These are phyloP conservation scores for Boletellus ananas DNA, from an alignment of 768 basidiomycete genomes.

Conservation along the genomic window DNA sequence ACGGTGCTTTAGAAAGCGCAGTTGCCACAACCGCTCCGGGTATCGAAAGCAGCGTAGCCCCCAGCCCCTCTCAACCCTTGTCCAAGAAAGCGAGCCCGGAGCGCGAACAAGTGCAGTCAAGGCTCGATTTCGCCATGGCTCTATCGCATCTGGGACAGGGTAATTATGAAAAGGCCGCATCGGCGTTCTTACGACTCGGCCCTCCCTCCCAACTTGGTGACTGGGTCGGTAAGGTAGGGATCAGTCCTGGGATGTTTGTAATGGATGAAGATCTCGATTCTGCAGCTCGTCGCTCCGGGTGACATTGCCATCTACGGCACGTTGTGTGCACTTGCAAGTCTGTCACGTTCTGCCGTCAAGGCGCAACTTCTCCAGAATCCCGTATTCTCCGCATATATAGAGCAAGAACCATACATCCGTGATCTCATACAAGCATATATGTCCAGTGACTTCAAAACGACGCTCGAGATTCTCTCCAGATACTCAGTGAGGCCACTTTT, in stretches of 20 bases:
- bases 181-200: slow-evolving; percentile 65
- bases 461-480: slow-evolving; percentile 67
- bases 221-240: slow-evolving; percentile 68
- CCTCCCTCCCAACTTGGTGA: slow-evolving; percentile 63
- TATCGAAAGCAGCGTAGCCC: slow-evolving; percentile 14
- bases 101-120: slow-evolving; percentile 66
- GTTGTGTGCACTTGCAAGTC: slow-evolving; percentile 76
- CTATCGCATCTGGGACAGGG: slow-evolving; percentile 69
- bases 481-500: slow-evolving; percentile 52
- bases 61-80: slow-evolving; percentile 16
- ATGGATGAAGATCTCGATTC: neutral
- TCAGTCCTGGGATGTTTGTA: neutral
- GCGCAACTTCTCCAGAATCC: slow-evolving; percentile 63
- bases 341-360: slow-evolving; percentile 69
- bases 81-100: slow-evolving; percentile 48
- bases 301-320: slow-evolving; percentile 89
- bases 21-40: slow-evolving; percentile 33
- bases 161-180: slow-evolving; percentile 79
- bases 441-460: slow-evolving; percentile 80
- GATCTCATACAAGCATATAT: slow-evolving; percentile 86
- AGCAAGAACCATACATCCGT: slow-evolving; percentile 82
- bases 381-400: slow-evolving; percentile 70
- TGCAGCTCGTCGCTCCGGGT: slow-evolving; percentile 62
- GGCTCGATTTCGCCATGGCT: slow-evolving; percentile 78
- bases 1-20: slow-evolving; percentile 76